A percentile compares a stretch with the other conserved stretches of the same genome.
Conservation (phyloP, 2,329 filamentous ascomycete species). For the Fusarium denticulatum region DNA sequence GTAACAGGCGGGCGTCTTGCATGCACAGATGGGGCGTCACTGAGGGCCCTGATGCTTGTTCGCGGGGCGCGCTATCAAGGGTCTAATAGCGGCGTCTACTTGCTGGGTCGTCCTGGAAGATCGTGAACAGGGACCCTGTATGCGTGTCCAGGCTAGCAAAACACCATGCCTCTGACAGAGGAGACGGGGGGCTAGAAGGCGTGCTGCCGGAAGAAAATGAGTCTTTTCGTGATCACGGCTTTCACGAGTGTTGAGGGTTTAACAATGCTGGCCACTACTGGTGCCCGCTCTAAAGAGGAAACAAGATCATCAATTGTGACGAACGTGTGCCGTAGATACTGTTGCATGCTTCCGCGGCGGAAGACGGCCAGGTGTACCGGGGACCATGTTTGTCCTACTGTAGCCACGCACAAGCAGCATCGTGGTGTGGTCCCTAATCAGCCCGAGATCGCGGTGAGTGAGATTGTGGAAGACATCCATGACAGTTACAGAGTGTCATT, state of each 20-base stretch:
- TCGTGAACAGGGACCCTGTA: slow-evolving; percentile 18
- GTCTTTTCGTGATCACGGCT: neutral
- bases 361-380: slow-evolving; percentile 38
- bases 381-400: slow-evolving; percentile 8
- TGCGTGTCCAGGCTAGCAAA: slow-evolving; percentile 3
- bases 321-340: slow-evolving; percentile 16
- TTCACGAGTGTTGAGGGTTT: neutral
- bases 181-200: slow-evolving; percentile 7
- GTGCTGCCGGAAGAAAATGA: slow-evolving; percentile 16
- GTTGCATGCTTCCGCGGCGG: slow-evolving; percentile 19
- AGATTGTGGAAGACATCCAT: slow-evolving; percentile 13
- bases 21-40: slow-evolving; percentile 43
- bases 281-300: slow-evolving; percentile 38
- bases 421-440: slow-evolving; percentile 27
- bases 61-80: slow-evolving; percentile 36
- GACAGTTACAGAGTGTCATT: neutral
- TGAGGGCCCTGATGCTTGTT: slow-evolving; percentile 33
- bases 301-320: slow-evolving; percentile 41
- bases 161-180: slow-evolving; percentile 12
- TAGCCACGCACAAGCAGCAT: slow-evolving; percentile 17
- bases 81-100: slow-evolving; percentile 19
- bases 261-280: slow-evolving; percentile 24
- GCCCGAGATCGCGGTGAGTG: slow-evolving; percentile 42
- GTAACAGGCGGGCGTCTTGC: slow-evolving; percentile 39
- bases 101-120: slow-evolving; percentile 17